Evolutionary conservation across 176 grass and related monocot genomes (phyloP), one percentile per base, ranked within the genome.

Genomic region (Rhynchospora pubera): DNA sequence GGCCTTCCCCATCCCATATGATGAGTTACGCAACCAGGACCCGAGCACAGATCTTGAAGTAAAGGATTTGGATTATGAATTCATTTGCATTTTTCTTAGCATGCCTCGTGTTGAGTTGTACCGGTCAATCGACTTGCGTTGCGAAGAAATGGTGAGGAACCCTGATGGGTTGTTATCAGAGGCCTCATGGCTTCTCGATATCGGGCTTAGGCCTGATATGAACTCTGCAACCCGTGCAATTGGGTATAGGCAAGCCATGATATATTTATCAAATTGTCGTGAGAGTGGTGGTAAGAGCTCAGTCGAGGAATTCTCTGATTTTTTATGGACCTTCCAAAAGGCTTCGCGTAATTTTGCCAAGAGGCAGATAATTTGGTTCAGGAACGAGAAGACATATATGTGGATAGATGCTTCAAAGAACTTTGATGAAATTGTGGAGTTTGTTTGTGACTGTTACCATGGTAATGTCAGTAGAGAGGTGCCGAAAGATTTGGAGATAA

Each of bases 191-290:
- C 85, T 97, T 83, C 86, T 97, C 13, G 86, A 91, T 83, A 89
- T 90, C 0, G 94, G 89, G 50, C 48, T 97, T 83, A 85, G 70
- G 3, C 94, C 94, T 2, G 73, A 87, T 43, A 88, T 85, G 43
- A 93, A 90, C 62, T 90, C 91, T 0, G 86, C 94, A 13, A 91
- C 76, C 59, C 83, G 94, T 63, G 87, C 94, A 22, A 94, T 94
- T 2, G 89, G 92, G 55, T 97, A 97, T 83, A 92, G 89, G 72
- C 94, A 97, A 67, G 57, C 94, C 62, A 97, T 94, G 94, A 86
- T 87, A 15, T 94, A 91, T 82, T 84, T 97, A 77, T 30, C 87
- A 57, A 86, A 85, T 9, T 97, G 94, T 83, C 90, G 88, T 58
- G 70, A 86, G 65, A 84, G 84, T 14, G 90, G 85, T 58, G 91